phyloP scores from a whole-genome alignment of 352 stramenopile species.

The Aphanomyces astaci region DNA sequence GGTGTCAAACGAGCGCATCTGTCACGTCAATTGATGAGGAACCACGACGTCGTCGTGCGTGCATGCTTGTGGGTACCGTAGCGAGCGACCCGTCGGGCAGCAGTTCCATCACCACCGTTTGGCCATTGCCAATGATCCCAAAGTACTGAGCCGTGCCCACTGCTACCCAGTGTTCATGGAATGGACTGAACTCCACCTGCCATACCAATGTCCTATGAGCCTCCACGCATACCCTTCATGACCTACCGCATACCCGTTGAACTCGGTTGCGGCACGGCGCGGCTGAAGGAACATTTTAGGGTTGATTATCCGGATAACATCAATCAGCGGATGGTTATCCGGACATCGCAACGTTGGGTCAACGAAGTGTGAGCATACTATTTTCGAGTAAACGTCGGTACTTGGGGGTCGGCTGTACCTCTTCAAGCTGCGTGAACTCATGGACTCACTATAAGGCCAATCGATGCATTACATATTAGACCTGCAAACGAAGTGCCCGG shows the following conservation, averaged over 20 bases:
- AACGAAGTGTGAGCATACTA: background rate
- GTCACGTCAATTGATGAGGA: background rate
- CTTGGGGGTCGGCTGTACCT: too few relatives aligned
- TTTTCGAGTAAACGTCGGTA: too few relatives aligned
- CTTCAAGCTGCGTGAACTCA: too few relatives aligned
- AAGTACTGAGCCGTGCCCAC: conserved; percentile 89
- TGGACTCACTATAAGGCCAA: too few relatives aligned
- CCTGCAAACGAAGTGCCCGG: too few relatives aligned
- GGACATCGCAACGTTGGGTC: background rate
- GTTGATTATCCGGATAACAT: background rate
- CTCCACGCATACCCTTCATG: background rate
- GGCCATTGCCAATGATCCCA: conserved; percentile 87
- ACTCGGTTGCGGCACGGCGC: background rate
- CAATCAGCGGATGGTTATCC: conserved; percentile 10
- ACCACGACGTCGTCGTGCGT: too few relatives aligned
- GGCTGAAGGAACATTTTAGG: conserved; percentile 15
- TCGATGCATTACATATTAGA: too few relatives aligned
- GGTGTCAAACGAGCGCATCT: conserved; percentile 85
- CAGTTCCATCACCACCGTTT: conserved; percentile 77
- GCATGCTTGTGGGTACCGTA: conserved; percentile 46
- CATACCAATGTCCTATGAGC: conserved; percentile 4
- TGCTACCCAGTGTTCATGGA: conserved; percentile 77
- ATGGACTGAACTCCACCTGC: conserved; percentile 88
- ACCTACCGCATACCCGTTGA: conserved; percentile 12
- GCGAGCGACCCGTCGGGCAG: conserved; percentile 49